Percentiles rank a stretch among this genome's conserved stretches.
These are phyloP conservation scores for peach (Prunus persica) DNA, from an alignment of 306 rosid species.

Conservation along the genomic window Prunus_persica_NCBIv2 NC_034013.1:17523001-17523500, in stretches of 20 bases:
- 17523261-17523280: constrained; percentile 86
- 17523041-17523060: background rate
- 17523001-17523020: background rate
- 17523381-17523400: constrained; percentile 57
- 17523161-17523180: background rate
- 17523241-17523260: constrained; percentile 94
- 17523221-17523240: constrained; percentile 91
- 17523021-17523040: background rate
- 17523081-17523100: background rate
- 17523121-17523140: background rate
- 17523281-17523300: constrained; percentile 95
- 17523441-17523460: constrained; percentile 95
- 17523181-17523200: constrained; percentile 64
- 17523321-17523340: background rate
- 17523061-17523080: background rate
- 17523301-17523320: constrained; percentile 68
- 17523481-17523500: constrained; percentile 95
- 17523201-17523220: constrained; percentile 85
- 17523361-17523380: background rate
- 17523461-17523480: constrained; percentile 98
- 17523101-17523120: background rate
- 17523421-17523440: constrained; percentile 93
- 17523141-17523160: background rate
- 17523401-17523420: constrained; percentile 99
- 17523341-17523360: background rate